phyloP scores from a whole-genome alignment of 306 rosid genomes.

The Citrullus mucosospermus region DNA sequence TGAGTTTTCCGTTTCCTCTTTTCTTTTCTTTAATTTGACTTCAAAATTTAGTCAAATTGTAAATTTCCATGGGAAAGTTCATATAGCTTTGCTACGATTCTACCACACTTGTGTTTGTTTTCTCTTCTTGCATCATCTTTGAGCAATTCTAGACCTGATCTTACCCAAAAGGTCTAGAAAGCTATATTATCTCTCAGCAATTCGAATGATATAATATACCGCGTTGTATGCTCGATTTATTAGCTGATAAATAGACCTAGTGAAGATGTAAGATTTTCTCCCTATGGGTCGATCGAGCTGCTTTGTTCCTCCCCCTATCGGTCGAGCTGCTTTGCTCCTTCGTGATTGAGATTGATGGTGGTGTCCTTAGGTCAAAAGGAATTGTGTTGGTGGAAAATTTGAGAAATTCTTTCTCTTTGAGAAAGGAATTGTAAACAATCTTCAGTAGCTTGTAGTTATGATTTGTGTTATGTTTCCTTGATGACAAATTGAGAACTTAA shows the following conservation, averaged over 20 bases:
- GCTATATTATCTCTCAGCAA: background rate
- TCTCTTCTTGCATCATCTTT: background rate
- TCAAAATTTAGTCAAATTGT: background rate
- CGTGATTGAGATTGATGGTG: background rate
- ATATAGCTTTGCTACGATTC: background rate
- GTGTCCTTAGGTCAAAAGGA: background rate
- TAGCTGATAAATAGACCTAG: background rate
- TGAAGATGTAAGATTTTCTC: background rate
- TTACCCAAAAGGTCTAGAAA: too few relatives aligned
- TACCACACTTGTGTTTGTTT: background rate
- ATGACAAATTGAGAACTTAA: background rate
- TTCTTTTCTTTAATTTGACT: background rate
- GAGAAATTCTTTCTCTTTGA: background rate
- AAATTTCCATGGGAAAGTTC: background rate
- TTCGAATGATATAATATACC: background rate
- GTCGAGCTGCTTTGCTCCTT: too few relatives aligned
- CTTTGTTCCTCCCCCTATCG: too few relatives aligned
- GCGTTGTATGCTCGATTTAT: background rate
- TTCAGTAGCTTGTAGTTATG: background rate
- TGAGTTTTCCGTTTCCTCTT: constrained; percentile 21
- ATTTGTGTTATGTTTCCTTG: background rate
- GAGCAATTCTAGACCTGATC: background rate
- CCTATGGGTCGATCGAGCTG: too few relatives aligned
- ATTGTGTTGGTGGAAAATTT: background rate
- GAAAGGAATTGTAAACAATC: background rate